These are phyloP conservation scores for Chaetomiaceae sp. DNA, from an alignment of 2,329 filamentous ascomycete species.

Conservation along the genomic window DNA sequence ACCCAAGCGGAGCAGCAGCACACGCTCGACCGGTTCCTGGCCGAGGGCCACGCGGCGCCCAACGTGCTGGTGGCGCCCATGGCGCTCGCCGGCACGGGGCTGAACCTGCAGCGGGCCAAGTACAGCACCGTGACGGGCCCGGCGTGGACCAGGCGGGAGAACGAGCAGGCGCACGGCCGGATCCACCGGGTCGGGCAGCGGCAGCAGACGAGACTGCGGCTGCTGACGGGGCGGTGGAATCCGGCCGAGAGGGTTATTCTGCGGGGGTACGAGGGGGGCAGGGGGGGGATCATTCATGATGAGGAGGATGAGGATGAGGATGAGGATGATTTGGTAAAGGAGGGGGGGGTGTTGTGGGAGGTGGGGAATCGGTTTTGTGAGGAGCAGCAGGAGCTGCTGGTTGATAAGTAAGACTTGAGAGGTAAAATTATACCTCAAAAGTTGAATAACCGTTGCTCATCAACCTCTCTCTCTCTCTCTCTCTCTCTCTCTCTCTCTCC, in stretches of 20 bases:
- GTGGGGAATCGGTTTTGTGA: slow-evolving; percentile 12
- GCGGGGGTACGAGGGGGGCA: slow-evolving; percentile 13
- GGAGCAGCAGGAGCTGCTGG: neutral
- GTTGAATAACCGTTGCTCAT: too few species aligned
- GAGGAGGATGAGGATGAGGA: too few species aligned
- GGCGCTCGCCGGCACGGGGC: slow-evolving; percentile 21
- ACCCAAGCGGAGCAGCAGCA: neutral
- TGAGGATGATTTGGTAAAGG: neutral
- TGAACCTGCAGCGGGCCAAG: slow-evolving; percentile 24
- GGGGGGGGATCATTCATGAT: too few species aligned
- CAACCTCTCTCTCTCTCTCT: too few species aligned
- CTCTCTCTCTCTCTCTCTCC: too few species aligned
- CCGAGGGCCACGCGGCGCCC: slow-evolving; percentile 17
- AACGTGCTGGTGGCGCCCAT: slow-evolving; percentile 23
- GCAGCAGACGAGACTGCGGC: slow-evolving; percentile 12
- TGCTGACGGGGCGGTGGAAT: slow-evolving; percentile 22
- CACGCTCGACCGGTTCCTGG: slow-evolving; percentile 16
- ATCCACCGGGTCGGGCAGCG: slow-evolving; percentile 24
- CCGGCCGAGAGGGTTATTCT: slow-evolving; percentile 21
- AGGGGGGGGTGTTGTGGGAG: slow-evolving; percentile 12
- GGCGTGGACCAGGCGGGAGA: slow-evolving; percentile 22
- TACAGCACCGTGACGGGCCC: slow-evolving; percentile 22
- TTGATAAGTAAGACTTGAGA: too few species aligned
- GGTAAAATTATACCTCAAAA: too few species aligned
- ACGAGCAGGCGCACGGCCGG: slow-evolving; percentile 23